These are phyloP conservation scores for Neoascochyta sp. DNA, from an alignment of 2,329 filamentous ascomycete genomes.

Conservation along the genomic window DNA sequence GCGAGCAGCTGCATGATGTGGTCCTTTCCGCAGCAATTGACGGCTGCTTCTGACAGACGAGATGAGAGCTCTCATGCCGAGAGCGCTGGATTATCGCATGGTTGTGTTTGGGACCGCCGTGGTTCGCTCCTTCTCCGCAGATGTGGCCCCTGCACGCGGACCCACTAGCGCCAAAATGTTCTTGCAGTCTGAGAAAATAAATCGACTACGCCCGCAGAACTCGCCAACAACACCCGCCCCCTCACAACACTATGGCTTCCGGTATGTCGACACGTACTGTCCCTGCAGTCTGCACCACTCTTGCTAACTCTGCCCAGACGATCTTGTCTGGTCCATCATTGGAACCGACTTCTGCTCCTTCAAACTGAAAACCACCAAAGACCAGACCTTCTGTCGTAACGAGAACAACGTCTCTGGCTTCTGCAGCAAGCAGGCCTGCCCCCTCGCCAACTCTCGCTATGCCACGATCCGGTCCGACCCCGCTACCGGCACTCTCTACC, in stretches of 20 bases:
- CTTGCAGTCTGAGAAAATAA: slow-evolving; percentile 8
- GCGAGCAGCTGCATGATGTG: too few species aligned
- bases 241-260: slow-evolving; percentile 20
- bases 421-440: slow-evolving; percentile 63
- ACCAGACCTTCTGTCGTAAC: slow-evolving; percentile 90
- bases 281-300: too few species aligned
- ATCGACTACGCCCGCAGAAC: slow-evolving; percentile 4
- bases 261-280: slow-evolving; percentile 18
- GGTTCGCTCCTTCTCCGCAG: slow-evolving; percentile 24
- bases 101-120: slow-evolving; percentile 6
- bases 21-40: slow-evolving; percentile 2
- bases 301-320: slow-evolving; percentile 53
- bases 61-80: slow-evolving; percentile 36
- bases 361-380: slow-evolving; percentile 69
- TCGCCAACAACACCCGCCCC: slow-evolving; percentile 8
- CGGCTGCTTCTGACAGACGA: slow-evolving; percentile 11
- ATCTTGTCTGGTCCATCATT: slow-evolving; percentile 96
- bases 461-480: slow-evolving; percentile 85
- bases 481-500: slow-evolving; percentile 76
- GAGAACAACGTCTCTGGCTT: slow-evolving; percentile 57
- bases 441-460: slow-evolving; percentile 87
- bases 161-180: slow-evolving; percentile 13
- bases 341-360: slow-evolving; percentile 94
- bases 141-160: slow-evolving; percentile 12
- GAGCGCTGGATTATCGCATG: slow-evolving; percentile 19